Conservation (phyloP, 1,139 yeast species). For the Kodamaea sp. region DNA sequence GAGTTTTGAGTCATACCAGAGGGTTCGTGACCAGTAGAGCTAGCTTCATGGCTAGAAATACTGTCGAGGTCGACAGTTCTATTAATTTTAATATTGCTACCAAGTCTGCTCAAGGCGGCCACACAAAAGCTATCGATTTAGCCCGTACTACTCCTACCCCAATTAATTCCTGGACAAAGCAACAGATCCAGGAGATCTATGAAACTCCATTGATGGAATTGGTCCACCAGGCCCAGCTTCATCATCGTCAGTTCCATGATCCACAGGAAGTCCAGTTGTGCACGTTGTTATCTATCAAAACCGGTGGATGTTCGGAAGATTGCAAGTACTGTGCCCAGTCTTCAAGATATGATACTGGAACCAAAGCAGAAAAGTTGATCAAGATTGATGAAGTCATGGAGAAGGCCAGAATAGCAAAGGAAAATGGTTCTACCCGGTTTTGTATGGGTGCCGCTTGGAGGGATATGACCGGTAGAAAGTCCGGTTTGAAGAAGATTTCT, state of each 20-base stretch:
- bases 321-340: constrained; percentile 84
- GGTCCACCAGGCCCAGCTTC: constrained; percentile 60
- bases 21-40: not conserved
- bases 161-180: constrained; percentile 58
- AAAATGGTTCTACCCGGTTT: constrained; percentile 73
- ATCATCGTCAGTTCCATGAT: constrained; percentile 67
- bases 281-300: constrained; percentile 70
- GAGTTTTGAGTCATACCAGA: constrained; percentile 2
- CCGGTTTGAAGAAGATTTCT: constrained; percentile 61
- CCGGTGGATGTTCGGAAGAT: constrained; percentile 83
- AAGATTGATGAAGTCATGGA: constrained; percentile 60
- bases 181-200: constrained; percentile 60
- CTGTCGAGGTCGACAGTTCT: constrained; percentile 8
- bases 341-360: constrained; percentile 64
- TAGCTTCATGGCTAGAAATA: constrained; percentile 5
- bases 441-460: constrained; percentile 93
- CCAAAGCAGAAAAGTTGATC: constrained; percentile 66
- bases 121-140: constrained; percentile 11
- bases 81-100: constrained; percentile 14
- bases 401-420: constrained; percentile 66
- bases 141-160: constrained; percentile 31
- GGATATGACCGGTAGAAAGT: constrained; percentile 77
- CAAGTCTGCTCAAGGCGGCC: not conserved
- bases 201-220: constrained; percentile 67
- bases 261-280: constrained; percentile 75